These are phyloP conservation scores for Suillus plorans DNA, from an alignment of 768 basidiomycete species.

Conservation along the genomic window DNA sequence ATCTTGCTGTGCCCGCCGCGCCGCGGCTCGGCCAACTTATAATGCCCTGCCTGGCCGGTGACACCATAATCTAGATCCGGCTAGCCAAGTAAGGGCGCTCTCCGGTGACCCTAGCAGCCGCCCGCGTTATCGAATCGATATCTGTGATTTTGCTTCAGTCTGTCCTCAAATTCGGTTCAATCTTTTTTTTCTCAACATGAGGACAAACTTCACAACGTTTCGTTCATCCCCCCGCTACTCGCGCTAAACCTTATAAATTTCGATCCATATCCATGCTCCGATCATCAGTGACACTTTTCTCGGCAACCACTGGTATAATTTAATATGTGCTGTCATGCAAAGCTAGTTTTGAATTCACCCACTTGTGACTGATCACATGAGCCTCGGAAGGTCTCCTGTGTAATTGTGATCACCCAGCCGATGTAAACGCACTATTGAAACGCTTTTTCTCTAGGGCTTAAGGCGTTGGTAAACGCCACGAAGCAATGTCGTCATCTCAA, in stretches of 20 bases:
- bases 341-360: slow-evolving; percentile 9
- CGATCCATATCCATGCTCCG: slow-evolving; percentile 16
- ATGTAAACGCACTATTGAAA: slow-evolving; percentile 8
- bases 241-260: slow-evolving; percentile 22
- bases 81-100: slow-evolving; percentile 23
- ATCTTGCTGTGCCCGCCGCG: slow-evolving; percentile 9
- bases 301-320: slow-evolving; percentile 15
- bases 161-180: slow-evolving; percentile 3
- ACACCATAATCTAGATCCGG: slow-evolving; percentile 25
- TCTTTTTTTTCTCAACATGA: slow-evolving; percentile 19
- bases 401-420: slow-evolving; percentile 10
- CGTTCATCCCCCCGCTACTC: slow-evolving; percentile 31
- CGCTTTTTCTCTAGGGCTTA: slow-evolving; percentile 23
- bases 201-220: slow-evolving; percentile 29
- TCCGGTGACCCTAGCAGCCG: slow-evolving; percentile 10
- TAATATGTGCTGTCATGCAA: slow-evolving; percentile 16
- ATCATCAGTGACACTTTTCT: slow-evolving; percentile 16
- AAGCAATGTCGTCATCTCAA: slow-evolving; percentile 24
- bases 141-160: slow-evolving; percentile 11
- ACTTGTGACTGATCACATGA: slow-evolving; percentile 26
- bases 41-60: slow-evolving; percentile 1
- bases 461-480: slow-evolving; percentile 20
- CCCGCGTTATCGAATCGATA: slow-evolving; percentile 2
- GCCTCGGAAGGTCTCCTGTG: slow-evolving; percentile 11
- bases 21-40: slow-evolving; percentile 28